Conservation (phyloP, 2,329 filamentous ascomycete species). For the Harringtonia aguacate region DNA sequence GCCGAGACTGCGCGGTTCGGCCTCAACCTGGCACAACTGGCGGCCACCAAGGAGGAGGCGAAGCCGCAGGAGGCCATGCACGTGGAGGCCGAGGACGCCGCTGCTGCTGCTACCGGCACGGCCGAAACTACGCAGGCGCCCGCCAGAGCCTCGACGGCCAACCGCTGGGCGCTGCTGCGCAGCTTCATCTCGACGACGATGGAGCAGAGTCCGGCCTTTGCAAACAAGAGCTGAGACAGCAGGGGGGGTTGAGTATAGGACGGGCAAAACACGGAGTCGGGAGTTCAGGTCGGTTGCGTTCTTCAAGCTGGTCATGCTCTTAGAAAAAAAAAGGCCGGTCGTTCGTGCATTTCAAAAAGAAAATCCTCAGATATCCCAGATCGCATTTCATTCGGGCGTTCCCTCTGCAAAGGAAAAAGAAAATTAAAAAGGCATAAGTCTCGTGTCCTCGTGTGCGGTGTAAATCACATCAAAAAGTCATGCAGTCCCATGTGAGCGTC, state of each 20-base stretch:
- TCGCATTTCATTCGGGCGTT: background rate
- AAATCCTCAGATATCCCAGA: background rate
- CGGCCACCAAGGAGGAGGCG: slow-evolving; percentile 18
- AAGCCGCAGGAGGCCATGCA: slow-evolving; percentile 7
- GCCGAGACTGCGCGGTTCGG: slow-evolving; percentile 78
- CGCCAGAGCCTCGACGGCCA: slow-evolving; percentile 31
- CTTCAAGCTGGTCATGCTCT: too few species aligned
- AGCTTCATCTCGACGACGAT: slow-evolving; percentile 78
- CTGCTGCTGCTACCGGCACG: slow-evolving; percentile 2
- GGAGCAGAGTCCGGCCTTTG: slow-evolving; percentile 77
- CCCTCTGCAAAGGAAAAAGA: background rate
- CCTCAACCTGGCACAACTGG: slow-evolving; percentile 69
- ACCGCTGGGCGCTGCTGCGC: slow-evolving; percentile 71
- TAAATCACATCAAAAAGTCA: too few species aligned
- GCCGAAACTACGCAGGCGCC: slow-evolving; percentile 8
- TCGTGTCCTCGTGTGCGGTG: background rate
- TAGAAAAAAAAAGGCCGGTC: background rate
- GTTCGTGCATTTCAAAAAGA: background rate
- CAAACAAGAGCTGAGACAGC: slow-evolving; percentile 15
- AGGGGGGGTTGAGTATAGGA: too few species aligned
- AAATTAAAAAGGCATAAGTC: background rate
- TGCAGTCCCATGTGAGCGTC: too few species aligned
- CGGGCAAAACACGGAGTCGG: too few species aligned
- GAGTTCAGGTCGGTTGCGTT: too few species aligned
- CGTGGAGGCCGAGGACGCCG: slow-evolving; percentile 9